Conservation (phyloP, 2,329 filamentous ascomycete species). For the Trichoderma sp. region DNA sequence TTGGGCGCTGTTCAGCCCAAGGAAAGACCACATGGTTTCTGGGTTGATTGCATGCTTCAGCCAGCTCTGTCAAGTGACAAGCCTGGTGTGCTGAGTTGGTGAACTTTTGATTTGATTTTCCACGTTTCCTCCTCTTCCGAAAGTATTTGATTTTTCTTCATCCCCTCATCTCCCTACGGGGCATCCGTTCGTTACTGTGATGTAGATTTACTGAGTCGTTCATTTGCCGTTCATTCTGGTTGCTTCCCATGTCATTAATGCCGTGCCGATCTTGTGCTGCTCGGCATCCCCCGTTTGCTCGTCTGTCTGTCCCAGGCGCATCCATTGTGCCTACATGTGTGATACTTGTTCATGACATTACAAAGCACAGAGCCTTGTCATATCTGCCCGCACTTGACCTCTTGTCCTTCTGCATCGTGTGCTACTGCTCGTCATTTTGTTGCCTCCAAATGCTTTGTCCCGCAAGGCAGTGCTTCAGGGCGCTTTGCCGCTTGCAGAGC, state of each 20-base stretch:
- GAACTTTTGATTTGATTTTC: not conserved
- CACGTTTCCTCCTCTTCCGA: no score
- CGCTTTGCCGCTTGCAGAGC: constrained; percentile 22
- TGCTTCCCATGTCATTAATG: not conserved
- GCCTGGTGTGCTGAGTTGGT: not conserved
- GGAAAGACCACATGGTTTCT: not conserved
- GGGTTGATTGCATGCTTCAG: not conserved
- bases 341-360: not conserved
- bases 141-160: not conserved
- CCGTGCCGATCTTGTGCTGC: not conserved
- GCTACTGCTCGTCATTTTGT: not conserved
- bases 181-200: not conserved
- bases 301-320: not conserved
- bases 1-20: not conserved
- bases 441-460: not conserved
- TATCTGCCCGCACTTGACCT: not conserved
- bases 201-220: not conserved
- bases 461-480: constrained; percentile 16
- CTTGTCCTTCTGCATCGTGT: not conserved
- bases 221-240: not conserved
- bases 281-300: not conserved
- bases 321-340: not conserved
- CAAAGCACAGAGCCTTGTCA: not conserved
- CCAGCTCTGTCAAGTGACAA: constrained; percentile 16
- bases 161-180: not conserved